These are phyloP conservation scores for Fusarium ramigenum DNA, from an alignment of 2,329 filamentous ascomycete genomes.

Conservation along the genomic window DNA sequence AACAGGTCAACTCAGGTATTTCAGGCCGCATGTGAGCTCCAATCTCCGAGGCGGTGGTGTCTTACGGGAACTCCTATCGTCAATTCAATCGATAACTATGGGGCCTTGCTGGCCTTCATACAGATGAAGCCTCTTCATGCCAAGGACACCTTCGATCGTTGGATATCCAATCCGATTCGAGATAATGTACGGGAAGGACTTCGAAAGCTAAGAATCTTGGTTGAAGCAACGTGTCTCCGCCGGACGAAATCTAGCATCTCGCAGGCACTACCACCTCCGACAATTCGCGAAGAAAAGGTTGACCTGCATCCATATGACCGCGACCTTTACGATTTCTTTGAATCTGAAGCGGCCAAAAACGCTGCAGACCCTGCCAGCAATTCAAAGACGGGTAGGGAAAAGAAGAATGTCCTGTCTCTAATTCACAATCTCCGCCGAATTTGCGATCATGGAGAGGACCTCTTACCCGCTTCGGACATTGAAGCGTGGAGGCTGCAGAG, in stretches of 20 bases:
- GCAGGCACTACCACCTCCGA: neutral
- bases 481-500: neutral
- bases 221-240: conserved; percentile 1
- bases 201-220: neutral
- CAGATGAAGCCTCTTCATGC: conserved; percentile 33
- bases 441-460: conserved; percentile 11
- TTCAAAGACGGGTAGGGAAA: neutral
- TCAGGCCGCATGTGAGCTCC: conserved; percentile 34
- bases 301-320: neutral
- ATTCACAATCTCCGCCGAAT: conserved; percentile 1
- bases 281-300: neutral
- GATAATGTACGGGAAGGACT: rapidly evolving
- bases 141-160: neutral
- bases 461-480: neutral
- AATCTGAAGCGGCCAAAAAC: neutral
- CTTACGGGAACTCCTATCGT: conserved; percentile 54
- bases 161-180: neutral
- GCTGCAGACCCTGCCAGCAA: rapidly evolving
- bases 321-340: neutral
- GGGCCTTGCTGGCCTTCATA: conserved; percentile 48
- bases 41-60: conserved; percentile 49
- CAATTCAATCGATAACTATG: conserved; percentile 53
- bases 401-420: neutral
- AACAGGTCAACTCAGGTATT: conserved; percentile 46
- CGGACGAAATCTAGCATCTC: neutral